These are phyloP conservation scores for Urostyla sp. DNA, from an alignment of 73 alveolate genomes.

Conservation along the genomic window DNA sequence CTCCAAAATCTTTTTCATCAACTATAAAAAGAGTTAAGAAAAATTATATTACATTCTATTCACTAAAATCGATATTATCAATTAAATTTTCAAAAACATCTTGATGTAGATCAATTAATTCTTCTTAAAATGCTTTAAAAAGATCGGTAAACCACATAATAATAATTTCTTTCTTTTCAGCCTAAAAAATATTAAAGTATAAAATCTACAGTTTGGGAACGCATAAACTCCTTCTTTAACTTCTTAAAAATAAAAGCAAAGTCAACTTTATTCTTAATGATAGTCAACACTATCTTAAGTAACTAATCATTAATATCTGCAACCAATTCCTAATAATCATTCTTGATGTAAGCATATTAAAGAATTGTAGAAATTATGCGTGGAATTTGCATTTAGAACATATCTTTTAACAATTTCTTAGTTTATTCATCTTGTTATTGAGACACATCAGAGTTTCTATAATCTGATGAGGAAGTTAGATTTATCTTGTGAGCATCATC, in stretches of 20 bases:
- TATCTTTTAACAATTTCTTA: constrained; percentile 22
- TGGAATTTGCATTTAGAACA: constrained; percentile 51
- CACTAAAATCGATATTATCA: constrained; percentile 61
- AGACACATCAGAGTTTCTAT: not conserved
- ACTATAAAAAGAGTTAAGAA: not conserved
- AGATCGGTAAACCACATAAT: constrained; percentile 69
- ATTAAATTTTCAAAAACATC: constrained; percentile 62
- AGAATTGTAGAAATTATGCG: constrained; percentile 53
- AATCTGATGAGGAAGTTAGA: constrained; percentile 6
- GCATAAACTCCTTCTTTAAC: constrained; percentile 49
- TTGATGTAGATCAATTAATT: constrained; percentile 33
- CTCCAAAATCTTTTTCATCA: constrained; percentile 59
- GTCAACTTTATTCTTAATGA: constrained; percentile 39
- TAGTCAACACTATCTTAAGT: constrained; percentile 49
- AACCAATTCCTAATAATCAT: not conserved
- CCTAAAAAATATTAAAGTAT: not conserved
- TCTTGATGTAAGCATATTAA: constrained; percentile 26
- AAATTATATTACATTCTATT: constrained; percentile 27
- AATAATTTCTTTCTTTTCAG: constrained; percentile 62
- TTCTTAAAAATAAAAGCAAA: constrained; percentile 44
- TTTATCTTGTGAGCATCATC: constrained; percentile 1
- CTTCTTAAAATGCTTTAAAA: constrained; percentile 62
- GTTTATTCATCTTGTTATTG: too few species aligned
- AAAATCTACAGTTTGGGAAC: not conserved
- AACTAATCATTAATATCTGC: constrained; percentile 43